Conservation (phyloP, 805 yeast genomes). For the Metschnikowia santaceciliae region DNA sequence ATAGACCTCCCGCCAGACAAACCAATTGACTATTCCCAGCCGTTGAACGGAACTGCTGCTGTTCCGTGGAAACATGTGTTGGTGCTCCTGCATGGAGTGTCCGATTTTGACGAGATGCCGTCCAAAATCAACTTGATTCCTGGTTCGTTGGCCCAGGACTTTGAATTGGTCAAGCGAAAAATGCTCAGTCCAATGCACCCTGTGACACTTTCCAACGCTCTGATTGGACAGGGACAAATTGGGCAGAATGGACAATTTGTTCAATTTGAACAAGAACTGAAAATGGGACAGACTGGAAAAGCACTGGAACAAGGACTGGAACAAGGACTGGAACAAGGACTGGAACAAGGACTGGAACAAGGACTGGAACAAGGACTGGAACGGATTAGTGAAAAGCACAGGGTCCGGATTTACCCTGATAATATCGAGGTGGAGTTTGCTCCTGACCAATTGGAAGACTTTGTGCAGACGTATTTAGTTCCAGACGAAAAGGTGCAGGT, state of each 20-base stretch:
- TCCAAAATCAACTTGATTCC: slow-evolving; percentile 49
- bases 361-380: no score
- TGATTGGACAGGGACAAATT: slow-evolving; percentile 8
- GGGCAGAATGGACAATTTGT: no score
- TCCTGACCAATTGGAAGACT: slow-evolving; percentile 25
- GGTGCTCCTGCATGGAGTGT: slow-evolving; percentile 43
- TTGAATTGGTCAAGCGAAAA: slow-evolving; percentile 31
- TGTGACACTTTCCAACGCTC: slow-evolving; percentile 45
- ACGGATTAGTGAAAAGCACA: background rate
- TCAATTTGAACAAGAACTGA: no score
- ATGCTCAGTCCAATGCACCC: slow-evolving; percentile 45
- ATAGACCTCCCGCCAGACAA: slow-evolving; percentile 38
- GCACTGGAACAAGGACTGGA: no score
- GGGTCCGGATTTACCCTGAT: slow-evolving; percentile 56
- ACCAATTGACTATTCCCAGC: slow-evolving; percentile 37
- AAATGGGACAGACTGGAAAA: no score
- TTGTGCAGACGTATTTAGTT: slow-evolving; percentile 39
- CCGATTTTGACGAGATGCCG: slow-evolving; percentile 41
- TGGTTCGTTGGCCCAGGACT: slow-evolving; percentile 39
- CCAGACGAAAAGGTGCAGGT: slow-evolving; percentile 24
- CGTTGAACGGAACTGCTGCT: slow-evolving; percentile 47
- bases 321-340: no score
- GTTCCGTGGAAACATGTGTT: slow-evolving; percentile 54
- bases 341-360: no score
- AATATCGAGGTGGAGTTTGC: slow-evolving; percentile 37